Conservation (phyloP, 108 stramenopile species). For the Stephanodiscus triporus region DNA sequence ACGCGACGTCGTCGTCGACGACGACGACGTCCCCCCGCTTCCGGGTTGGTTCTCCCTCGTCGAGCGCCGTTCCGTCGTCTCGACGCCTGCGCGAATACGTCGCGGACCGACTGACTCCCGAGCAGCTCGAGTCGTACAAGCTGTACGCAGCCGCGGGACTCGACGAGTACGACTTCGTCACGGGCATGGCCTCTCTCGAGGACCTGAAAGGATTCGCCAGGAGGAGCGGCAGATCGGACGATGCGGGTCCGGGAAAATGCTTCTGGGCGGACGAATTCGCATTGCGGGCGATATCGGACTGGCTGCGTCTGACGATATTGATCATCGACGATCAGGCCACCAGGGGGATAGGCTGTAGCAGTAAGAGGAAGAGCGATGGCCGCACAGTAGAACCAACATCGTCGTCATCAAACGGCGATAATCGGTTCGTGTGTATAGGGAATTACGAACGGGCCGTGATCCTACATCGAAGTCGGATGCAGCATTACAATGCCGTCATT, state of each 20-base stretch:
- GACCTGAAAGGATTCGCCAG: constrained; percentile 33
- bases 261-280: constrained; percentile 49
- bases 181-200: constrained; percentile 2
- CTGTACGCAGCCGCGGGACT: constrained; percentile 38
- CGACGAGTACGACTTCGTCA: constrained; percentile 25
- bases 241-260: constrained; percentile 39
- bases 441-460: constrained; percentile 20
- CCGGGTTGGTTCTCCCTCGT: background rate
- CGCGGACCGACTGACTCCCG: constrained; percentile 25
- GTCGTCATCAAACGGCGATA: constrained; percentile 10
- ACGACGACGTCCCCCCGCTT: constrained; percentile 5
- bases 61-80: constrained; percentile 16
- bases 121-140: constrained; percentile 36
- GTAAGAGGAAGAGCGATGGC: constrained; percentile 3
- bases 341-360: constrained; percentile 18
- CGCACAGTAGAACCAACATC: background rate
- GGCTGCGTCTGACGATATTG: constrained; percentile 38
- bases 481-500: constrained; percentile 44
- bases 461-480: constrained; percentile 43
- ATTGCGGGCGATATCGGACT: constrained; percentile 42
- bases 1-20: background rate
- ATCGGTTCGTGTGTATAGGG: constrained; percentile 44
- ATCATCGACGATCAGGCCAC: constrained; percentile 46
- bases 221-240: constrained; percentile 20
- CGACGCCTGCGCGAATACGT: constrained; percentile 40